phyloP scores from a whole-genome alignment of 2,329 filamentous ascomycete genomes.

The Ophiosphaerella korrae region DNA sequence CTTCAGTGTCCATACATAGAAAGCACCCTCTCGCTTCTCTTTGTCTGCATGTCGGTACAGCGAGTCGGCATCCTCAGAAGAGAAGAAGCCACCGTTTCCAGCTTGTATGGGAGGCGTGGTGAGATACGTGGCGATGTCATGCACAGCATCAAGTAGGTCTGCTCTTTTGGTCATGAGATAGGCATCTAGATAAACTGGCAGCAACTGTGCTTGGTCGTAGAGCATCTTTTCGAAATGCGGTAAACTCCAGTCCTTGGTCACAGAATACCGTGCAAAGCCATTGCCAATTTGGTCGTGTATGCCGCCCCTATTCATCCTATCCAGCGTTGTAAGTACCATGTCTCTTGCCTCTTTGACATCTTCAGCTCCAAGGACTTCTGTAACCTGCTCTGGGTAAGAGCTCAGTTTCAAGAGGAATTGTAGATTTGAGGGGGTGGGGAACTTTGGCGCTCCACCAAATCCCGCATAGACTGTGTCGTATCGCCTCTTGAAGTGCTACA shows the following conservation, averaged over 20 bases:
- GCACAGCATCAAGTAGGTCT: slow-evolving; percentile 77
- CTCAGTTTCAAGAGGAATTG: slow-evolving; percentile 78
- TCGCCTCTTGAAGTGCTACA: slow-evolving; percentile 29
- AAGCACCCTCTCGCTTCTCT: slow-evolving; percentile 88
- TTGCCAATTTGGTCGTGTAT: slow-evolving; percentile 78
- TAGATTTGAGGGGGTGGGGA: slow-evolving; percentile 84
- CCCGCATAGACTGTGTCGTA: slow-evolving; percentile 54
- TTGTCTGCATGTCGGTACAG: slow-evolving; percentile 72
- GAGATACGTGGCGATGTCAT: slow-evolving; percentile 87
- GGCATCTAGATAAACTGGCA: slow-evolving; percentile 84
- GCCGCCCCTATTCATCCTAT: slow-evolving; percentile 74
- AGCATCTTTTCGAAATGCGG: slow-evolving; percentile 98
- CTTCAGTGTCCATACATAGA: slow-evolving; percentile 89
- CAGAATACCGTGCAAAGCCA: slow-evolving; percentile 83
- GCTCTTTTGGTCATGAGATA: slow-evolving; percentile 72
- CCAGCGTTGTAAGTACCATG: slow-evolving; percentile 82
- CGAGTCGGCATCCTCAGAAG: slow-evolving; percentile 90
- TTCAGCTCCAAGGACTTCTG: slow-evolving; percentile 83
- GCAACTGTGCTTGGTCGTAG: slow-evolving; percentile 85
- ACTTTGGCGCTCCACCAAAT: slow-evolving; percentile 79
- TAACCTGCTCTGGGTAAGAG: slow-evolving; percentile 72
- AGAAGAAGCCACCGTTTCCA: slow-evolving; percentile 75
- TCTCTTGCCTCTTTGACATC: slow-evolving; percentile 74
- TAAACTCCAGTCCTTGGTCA: slow-evolving; percentile 89
- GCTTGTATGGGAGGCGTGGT: slow-evolving; percentile 72